Conservation (phyloP, 2,329 filamentous ascomycete genomes). For the Fusarium nurragi region DNA sequence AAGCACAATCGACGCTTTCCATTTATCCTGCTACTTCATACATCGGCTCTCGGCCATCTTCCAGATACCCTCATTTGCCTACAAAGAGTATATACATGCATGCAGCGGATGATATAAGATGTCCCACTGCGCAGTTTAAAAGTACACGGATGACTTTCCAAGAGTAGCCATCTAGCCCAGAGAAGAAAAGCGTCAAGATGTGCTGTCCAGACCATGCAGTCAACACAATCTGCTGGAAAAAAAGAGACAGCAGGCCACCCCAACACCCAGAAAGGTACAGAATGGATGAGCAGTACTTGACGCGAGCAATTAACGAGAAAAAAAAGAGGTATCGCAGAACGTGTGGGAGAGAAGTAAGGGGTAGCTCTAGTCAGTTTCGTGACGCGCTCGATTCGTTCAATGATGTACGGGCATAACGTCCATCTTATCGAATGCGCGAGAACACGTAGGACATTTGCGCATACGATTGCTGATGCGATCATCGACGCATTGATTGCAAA, state of each 20-base stretch:
- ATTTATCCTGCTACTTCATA: conserved; percentile 44
- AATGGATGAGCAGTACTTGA: conserved; percentile 34
- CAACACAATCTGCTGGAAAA: conserved; percentile 8
- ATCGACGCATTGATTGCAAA: conserved; percentile 91
- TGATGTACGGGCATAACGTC: conserved; percentile 82
- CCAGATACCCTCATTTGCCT: conserved; percentile 20
- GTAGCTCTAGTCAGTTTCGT: conserved; percentile 16
- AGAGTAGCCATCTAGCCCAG: conserved; percentile 44
- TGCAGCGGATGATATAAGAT: conserved; percentile 13
- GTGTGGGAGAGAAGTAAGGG: conserved; percentile 18
- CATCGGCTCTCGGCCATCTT: conserved; percentile 24
- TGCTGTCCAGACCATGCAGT: conserved; percentile 25
- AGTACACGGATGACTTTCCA: conserved; percentile 46
- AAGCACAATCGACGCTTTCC: conserved; percentile 39
- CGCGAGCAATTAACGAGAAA: conserved; percentile 40
- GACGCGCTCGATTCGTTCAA: conserved; percentile 33
- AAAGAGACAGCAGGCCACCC: conserved; percentile 2
- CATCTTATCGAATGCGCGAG: conserved; percentile 87
- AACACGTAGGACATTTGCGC: conserved; percentile 95
- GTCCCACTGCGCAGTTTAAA: conserved; percentile 35
- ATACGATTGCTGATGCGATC: conserved; percentile 89
- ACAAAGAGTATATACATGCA: conserved; percentile 43
- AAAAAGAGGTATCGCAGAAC: conserved; percentile 41
- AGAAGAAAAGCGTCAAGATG: conserved; percentile 40
- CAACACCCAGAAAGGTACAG: conserved; percentile 23